Evolutionary conservation across 371 early-diverging fungal genomes (phyloP), one percentile per base, ranked within the genome.

Genomic region (Mortierella sp.): DNA sequence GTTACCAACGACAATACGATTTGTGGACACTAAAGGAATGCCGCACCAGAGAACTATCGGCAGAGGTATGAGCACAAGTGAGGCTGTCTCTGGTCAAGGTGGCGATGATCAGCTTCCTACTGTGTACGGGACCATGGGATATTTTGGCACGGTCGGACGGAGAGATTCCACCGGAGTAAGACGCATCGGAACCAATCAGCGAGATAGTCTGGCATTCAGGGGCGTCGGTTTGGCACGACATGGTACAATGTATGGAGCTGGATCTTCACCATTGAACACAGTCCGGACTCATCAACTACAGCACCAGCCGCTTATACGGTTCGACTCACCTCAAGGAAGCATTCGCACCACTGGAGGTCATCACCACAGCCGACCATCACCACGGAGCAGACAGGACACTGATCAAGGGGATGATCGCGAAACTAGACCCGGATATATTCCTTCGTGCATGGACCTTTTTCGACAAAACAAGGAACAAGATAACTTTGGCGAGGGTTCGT

Each of bases 381-480:
- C 37, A 14, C 37, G 1, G 37, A 14, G 7, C 14, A 34, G 11
- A 7, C 7, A 14, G 52, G 49, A 32, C 52, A 12, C 39, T 4
- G 17, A 55, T 14, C 11, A 1, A 12, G 55, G 43, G n/a, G 51
- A 61, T n/a, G 53, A 21, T 17, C 28, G 12, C 6, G 63, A 19
- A 8, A 15, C 27, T 14, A 34, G 49, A 8, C 3, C 46, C 23
- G 66, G 62, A 26, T 52, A 65, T 26, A 72, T 72, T 30, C 72
- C 72, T 2, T 72, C 72, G 4, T 61, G 61, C 50, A 42, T 61
- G 50, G 67, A 72, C 37, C 42, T 72, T 6, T 72, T 72, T 39
- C 31, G 56, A 2, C 63, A 50, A 32, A 37, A 14, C 21, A 24
- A 46, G 17, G 21, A 15, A 34, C 14, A 30, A 42, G 21, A 15